Conservation (phyloP, 768 basidiomycete genomes). For the Boletales sp. region DNA sequence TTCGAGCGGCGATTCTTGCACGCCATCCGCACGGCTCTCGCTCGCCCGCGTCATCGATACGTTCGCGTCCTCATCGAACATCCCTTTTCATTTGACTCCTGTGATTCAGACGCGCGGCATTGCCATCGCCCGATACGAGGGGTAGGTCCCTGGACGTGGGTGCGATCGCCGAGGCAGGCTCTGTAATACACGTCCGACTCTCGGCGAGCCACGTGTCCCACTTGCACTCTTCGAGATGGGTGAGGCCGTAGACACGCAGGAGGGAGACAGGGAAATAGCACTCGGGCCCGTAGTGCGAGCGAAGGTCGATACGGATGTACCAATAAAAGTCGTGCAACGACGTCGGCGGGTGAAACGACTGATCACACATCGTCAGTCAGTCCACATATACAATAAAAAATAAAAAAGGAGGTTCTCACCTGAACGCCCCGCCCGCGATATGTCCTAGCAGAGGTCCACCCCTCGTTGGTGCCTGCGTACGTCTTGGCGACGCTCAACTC, state of each 20-base stretch:
- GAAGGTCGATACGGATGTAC: slow-evolving; percentile 91
- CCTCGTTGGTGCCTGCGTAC: slow-evolving; percentile 55
- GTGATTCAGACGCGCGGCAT: background rate
- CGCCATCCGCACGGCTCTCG: slow-evolving; percentile 1
- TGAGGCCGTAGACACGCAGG: slow-evolving; percentile 90
- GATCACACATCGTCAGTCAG: background rate
- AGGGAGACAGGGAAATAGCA: slow-evolving; percentile 95
- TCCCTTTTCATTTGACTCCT: background rate
- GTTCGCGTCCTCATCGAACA: slow-evolving; percentile 2
- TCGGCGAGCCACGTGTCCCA: slow-evolving; percentile 83
- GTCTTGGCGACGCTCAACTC: slow-evolving; percentile 84
- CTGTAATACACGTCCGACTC: slow-evolving; percentile 46
- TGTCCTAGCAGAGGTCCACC: slow-evolving; percentile 72
- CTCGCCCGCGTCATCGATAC: slow-evolving; percentile 3
- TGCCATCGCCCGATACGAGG: background rate
- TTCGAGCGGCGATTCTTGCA: background rate
- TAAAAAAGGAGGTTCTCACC: slow-evolving; percentile 42
- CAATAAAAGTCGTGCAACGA: slow-evolving; percentile 85
- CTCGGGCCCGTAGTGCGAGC: slow-evolving; percentile 89
- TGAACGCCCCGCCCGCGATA: slow-evolving; percentile 84
- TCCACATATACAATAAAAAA: background rate
- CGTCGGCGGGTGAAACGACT: slow-evolving; percentile 77
- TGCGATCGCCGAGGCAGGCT: slow-evolving; percentile 17
- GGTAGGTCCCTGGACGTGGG: too few relatives aligned
- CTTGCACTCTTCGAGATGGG: slow-evolving; percentile 95